Conservation (phyloP, 192 early-diverging fungal genomes). For the Coemansia sp. region DNA sequence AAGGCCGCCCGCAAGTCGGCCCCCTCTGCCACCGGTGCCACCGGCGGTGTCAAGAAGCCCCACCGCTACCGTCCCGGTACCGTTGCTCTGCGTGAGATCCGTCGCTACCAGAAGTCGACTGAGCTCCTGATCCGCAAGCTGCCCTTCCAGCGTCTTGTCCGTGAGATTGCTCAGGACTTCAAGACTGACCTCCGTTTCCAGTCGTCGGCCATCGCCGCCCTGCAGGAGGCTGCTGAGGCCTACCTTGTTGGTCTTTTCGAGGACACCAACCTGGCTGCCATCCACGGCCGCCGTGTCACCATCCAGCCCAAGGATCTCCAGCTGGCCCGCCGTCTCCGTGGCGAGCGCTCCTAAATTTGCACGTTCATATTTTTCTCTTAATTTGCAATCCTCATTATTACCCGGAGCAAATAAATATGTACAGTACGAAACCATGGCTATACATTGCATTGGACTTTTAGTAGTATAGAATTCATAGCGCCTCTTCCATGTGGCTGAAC, state of each 20-base stretch:
- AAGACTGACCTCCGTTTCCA: slow-evolving; percentile 99
- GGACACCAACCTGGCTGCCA: slow-evolving; percentile 99
- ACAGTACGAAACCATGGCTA: too few relatives aligned
- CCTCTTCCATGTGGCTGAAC: too few relatives aligned
- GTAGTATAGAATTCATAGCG: too few relatives aligned
- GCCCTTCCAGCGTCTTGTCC: slow-evolving; percentile 93
- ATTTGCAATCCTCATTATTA: too few relatives aligned
- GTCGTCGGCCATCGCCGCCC: slow-evolving; percentile 96
- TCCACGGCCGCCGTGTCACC: slow-evolving; percentile 99
- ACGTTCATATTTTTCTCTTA: too few relatives aligned
- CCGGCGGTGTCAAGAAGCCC: slow-evolving; percentile 93
- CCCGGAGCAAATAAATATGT: too few relatives aligned
- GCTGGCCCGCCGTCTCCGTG: slow-evolving; percentile 92
- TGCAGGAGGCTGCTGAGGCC: slow-evolving; percentile 97
- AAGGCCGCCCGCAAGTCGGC: slow-evolving; percentile 97
- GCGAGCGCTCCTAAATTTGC: slow-evolving; percentile 85
- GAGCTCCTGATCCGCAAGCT: slow-evolving; percentile 91
- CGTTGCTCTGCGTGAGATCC: slow-evolving; percentile 88
- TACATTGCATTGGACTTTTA: too few relatives aligned
- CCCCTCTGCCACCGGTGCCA: slow-evolving; percentile 64
- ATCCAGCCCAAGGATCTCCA: slow-evolving; percentile 99
- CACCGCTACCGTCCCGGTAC: slow-evolving; percentile 87
- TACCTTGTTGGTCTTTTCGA: slow-evolving; percentile 90
- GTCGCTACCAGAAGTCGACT: slow-evolving; percentile 94
- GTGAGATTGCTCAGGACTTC: slow-evolving; percentile 99